Base-by-base conservation (phyloP, 352 stramenopile genomes). In the Globisporangium spiculum region DNA sequence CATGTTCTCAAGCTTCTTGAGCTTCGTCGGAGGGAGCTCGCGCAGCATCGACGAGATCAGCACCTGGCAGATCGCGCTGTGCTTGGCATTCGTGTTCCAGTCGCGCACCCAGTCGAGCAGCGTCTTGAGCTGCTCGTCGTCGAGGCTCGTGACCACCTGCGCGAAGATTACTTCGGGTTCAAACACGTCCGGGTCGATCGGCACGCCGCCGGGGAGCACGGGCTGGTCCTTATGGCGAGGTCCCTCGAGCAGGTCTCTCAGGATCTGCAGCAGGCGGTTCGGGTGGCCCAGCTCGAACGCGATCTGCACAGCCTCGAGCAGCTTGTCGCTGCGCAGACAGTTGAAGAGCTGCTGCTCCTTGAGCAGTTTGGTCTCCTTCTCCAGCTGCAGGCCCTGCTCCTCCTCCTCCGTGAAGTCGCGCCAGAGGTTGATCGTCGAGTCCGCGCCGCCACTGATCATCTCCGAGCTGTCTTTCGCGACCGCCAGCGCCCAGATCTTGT, bases 401-500 rank as follows among this genome's bases (percentile, higher is more conserved):
- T 97, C 85, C 66, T 97, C 86, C 63, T 92, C 86, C 3, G 97
- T 99, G 50, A 95, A 97, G 73, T 99, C 97, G 61, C 84, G 75
- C 96, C 96, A 99, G 18, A 99, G 70, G 58, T 98, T 85, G 69
- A 99, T 93, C 53, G 87, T 94, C 52, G 94, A 98, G 84, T 99
- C 97, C 26, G 91, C 96, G 18, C 96, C 96, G 69, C 96, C 97
- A 59, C 91, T 98, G 26, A 97, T 87, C 60, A 99, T 87, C 69
- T 94, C 88, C 16, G 86, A 96, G 53, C 86, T 91, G 82, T 93
- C 86, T 75, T 92, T 86, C 30, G 90, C 94, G 24, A 92, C 83
- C 20, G 89, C 95, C 12, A 99, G 74, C 3, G 97, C 94, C 98
- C 98, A 99, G 66, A 99, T 92, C 76, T 98, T 98, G 81, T 99